Evolutionary conservation across 257 asterid species (phyloP), one percentile per base, ranked within the genome.

Genomic region (Eustoma russellianum): DNA sequence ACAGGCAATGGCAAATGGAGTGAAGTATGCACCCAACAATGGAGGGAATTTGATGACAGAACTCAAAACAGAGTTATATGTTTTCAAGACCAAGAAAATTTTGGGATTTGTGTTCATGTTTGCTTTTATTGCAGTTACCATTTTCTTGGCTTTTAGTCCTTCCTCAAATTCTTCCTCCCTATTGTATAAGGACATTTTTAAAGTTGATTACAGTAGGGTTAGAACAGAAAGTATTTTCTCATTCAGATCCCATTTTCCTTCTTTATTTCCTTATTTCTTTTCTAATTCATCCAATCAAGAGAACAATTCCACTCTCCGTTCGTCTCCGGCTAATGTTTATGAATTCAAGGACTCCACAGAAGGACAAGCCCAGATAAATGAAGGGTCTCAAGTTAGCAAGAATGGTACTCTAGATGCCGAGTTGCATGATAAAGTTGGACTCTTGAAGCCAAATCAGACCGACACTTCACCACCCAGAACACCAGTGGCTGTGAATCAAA

Each of bases 71-170:
- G 82, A 86, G 18, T 71, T 85, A 16, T 53, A 80, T 7, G 17
- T 74, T 14, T 16, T 66, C 33, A 77, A 75, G 53, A 61, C 83
- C 33, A 78, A 69, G 59, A 72, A 69, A 61, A 74, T 79, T 46
- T 60, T 77, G 46, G 89, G 82, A 0, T 82, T 79, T 62, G 83
- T 55, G 0, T 74, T 76, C 41, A 41, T 86, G 41, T 81, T 86
- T 53, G 34, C 69, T 45, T 81, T 87, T 74, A 67, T 83, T 54
- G 91, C 80, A 47, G 67, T 81, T 72, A 76, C 96, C 33, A 79
- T 79, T 60, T 79, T 86, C 45, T 56, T 90, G 17, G 96, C 91
- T 15, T 86, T 90, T 57, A 68, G 72, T 34, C 97, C 95, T 17
- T 79, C 93, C 15, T 50, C 88, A 0, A 83, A 76, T 72, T 65